Evolutionary conservation across 140 eudicot species (phyloP).

Genomic region (Ambrosia hybrid): DNA sequence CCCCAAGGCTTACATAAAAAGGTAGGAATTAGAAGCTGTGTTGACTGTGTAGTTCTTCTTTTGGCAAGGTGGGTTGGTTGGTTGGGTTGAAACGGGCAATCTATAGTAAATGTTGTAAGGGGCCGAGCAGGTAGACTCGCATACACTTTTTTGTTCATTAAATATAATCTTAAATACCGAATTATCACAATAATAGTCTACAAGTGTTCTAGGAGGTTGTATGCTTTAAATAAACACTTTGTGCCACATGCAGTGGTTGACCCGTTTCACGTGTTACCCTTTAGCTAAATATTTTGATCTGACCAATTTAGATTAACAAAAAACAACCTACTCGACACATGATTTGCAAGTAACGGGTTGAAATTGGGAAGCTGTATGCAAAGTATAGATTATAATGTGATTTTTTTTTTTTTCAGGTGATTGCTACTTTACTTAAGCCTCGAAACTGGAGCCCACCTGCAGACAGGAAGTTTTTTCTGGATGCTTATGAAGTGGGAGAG

Average conservation of each 20-base stretch:
- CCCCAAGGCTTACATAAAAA: constrained; percentile 93
- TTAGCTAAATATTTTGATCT: not conserved
- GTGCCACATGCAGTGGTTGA: too few species aligned
- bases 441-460: constrained; percentile 88
- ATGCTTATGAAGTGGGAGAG: constrained; percentile 94
- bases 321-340: not conserved
- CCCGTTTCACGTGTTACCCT: not conserved
- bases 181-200: not conserved
- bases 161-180: not conserved
- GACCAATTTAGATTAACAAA: not conserved
- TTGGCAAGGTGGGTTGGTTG: not conserved
- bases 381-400: not conserved
- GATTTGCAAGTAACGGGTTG: not conserved
- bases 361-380: constrained; percentile 10
- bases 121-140: not conserved
- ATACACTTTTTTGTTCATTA: too few species aligned
- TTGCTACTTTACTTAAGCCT: constrained; percentile 80
- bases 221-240: too few species aligned
- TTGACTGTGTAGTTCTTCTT: not conserved
- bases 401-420: constrained; percentile 49
- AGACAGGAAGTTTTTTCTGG: constrained; percentile 77
- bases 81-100: not conserved
- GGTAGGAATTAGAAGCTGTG: constrained; percentile 39
- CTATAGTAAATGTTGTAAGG: not conserved
- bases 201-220: not conserved